Evolutionary conservation across 768 basidiomycete species (phyloP), one percentile per base, ranked within the genome.

Genomic region (Hygrophorus pudorinus): DNA sequence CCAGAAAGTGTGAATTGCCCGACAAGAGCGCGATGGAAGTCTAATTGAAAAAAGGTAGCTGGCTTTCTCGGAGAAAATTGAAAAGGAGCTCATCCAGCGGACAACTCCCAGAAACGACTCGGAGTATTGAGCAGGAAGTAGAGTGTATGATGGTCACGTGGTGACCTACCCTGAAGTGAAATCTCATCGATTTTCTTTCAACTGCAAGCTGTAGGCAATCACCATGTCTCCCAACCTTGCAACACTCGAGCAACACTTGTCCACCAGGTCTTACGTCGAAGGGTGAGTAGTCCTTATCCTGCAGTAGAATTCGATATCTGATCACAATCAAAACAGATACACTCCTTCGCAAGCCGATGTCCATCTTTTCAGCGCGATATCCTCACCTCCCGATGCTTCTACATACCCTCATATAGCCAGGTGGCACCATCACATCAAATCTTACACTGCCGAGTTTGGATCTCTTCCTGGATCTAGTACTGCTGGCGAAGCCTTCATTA

Each of bases 401-500:
- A 59, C 71, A 41, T 72, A 74, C 64, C 88, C 89, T 48, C 74
- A 88, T 65, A 76, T 79, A 42, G 74, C 84, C 28, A 75, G 94
- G 58, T 98, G 94, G 94, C 94, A 90, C 76, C 79, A 67, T 49
- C 96, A 98, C 69, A 94, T 96, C 67, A 72, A 81, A 54, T 92
- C 92, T 13, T 94, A 86, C 64, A 66, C 73, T 44, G 63, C 78
- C 38, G 90, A 96, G 67, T 81, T 83, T 68, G 71, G 61, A 44
- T 72, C 79, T 52, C 76, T 97, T 47, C 71, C 90, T 32, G 92
- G 92, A 47, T 85, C 89, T 54, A 91, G 88, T 65, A 80, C 70
- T 21, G 89, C 88, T 30, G 79, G 83, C 20, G 78, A 84, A 58
- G 66, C 76, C 11, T 85, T 92, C 62, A 62, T 83, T 51, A 76